Base-by-base conservation (phyloP, 1,284 basidiomycete genomes). In the Ustilago sp. region DNA sequence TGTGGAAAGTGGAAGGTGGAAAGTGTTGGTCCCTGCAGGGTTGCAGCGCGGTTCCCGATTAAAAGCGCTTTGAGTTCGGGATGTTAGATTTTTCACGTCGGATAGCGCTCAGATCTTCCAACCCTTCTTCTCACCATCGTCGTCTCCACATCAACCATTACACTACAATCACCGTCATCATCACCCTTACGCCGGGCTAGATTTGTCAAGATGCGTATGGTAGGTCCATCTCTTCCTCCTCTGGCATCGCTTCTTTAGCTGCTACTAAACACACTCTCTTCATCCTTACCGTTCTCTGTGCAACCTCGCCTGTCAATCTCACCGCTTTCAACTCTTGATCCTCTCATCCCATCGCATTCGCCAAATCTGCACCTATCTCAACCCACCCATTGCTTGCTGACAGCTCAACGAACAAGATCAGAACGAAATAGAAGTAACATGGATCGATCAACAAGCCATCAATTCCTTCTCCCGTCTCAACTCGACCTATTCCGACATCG, bases 401-500 rank as follows among this genome's bases (percentile, higher is more conserved):
- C 43, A 77, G 79, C 77, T 80, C 23, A 73, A 67, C 8, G 74
- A 81, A 55, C 52, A 81, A 69, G 64, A 67, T 51, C 56, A 72
- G 15, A 93, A 95, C 80, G 90, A 91, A 41, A 88, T 89, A 68
- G 93, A 96, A 86, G 95, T 98, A 56, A 94, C 93, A 32, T 96
- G 94, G 94, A 93, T 95, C 89, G 95, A 99, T 87, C 95, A 98
- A 87, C 91, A 94, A 81, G 89, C 90, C 19, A 99, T 98, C 88
- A 98, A 93, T 87, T 89, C 90, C 0, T 98, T 99, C 86, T 96
- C 94, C 0, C 95, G 94, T 83, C 89, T 96, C 53, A 98, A 98
- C 86, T 91, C 91, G 6, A 90, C 93, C 47, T 86, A 93, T 64
- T 89, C 90, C 11, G 89, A 90, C 52, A 89, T 95, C 45, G 90